These are phyloP conservation scores for Coemansia sp. DNA, from an alignment of 192 early-diverging fungal genomes.

Conservation along the genomic window DNA sequence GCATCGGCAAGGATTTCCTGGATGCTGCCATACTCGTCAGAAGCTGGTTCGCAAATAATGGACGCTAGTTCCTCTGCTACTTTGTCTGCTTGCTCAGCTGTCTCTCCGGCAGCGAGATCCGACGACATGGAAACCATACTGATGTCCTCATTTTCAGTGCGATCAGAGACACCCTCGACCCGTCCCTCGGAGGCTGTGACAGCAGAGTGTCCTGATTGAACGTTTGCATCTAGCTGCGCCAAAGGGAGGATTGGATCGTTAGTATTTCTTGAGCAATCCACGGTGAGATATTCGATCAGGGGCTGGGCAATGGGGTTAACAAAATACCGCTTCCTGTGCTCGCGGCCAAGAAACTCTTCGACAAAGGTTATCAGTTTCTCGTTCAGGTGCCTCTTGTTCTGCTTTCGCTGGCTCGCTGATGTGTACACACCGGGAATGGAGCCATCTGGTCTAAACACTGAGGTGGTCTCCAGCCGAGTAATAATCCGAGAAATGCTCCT, in stretches of 20 bases:
- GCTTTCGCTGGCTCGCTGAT: slow-evolving; percentile 5
- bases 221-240: neutral
- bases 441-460: slow-evolving; percentile 17
- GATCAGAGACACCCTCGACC: neutral
- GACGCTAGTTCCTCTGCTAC: neutral
- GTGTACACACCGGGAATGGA: slow-evolving; percentile 29
- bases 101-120: neutral
- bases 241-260: neutral
- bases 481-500: slow-evolving; percentile 18
- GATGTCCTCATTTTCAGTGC: neutral
- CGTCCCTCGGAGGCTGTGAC: neutral
- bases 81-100: neutral
- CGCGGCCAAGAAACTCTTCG: slow-evolving; percentile 42
- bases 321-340: slow-evolving; percentile 46
- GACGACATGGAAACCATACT: neutral
- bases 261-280: slow-evolving; percentile 1
- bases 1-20: slow-evolving; percentile 23
- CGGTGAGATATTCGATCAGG: slow-evolving; percentile 21
- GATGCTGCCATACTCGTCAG: slow-evolving; percentile 6
- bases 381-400: slow-evolving; percentile 13
- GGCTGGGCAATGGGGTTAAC: slow-evolving; percentile 31
- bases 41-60: neutral
- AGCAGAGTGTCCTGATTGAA: neutral
- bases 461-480: slow-evolving; percentile 22
- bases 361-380: slow-evolving; percentile 22